Evolutionary conservation across 495 filamentous ascomycete genomes (phyloP), one percentile per base, ranked within the genome.

Genomic region (Corynascus novoguineensis): DNA sequence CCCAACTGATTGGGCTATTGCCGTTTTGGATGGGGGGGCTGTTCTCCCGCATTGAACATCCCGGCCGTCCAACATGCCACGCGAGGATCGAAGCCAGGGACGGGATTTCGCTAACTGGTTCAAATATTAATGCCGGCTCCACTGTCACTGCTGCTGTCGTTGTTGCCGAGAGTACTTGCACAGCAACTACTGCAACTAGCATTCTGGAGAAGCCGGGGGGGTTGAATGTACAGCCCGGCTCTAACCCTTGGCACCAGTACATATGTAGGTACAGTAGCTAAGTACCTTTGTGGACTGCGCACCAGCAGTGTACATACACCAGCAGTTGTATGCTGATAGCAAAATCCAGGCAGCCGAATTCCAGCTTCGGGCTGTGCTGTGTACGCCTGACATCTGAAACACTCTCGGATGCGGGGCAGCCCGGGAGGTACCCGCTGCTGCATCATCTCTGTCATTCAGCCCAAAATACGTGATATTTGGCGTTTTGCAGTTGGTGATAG

Each of bases 71-170:
- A 19, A 29, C 15, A 19, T 50, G 47, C 29, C 47, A 35, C 47
- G 47, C 34, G 49, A 51, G 34, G 49, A 51, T 51, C 49, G 34
- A 22, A 40, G 32, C 49, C 49, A 29, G 49, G 49, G 19, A 22
- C 27, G 22, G 41, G 8, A 4, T n/a, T n/a, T n/a, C n/a, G n/a
- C n/a, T n/a, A n/a, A n/a, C n/a, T n/a, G n/a, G n/a, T n/a, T n/a
- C n/a, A n/a, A n/a, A n/a, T n/a, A n/a, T 11, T 15, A 47, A 47
- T 31, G 44, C 44, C 44, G 44, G 44, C 5, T 11, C 40, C 40
- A 42, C 40, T 42, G n/a, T n/a, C n/a, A n/a, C n/a, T n/a, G n/a
- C n/a, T n/a, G n/a, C n/a, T n/a, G n/a, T n/a, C n/a, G n/a, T n/a
- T n/a, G n/a, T n/a, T n/a, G n/a, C n/a, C n/a, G n/a, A n/a, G n/a